These are phyloP conservation scores for Achlya hypogyna DNA, from an alignment of 352 stramenopile genomes.

Conservation along the genomic window DNA sequence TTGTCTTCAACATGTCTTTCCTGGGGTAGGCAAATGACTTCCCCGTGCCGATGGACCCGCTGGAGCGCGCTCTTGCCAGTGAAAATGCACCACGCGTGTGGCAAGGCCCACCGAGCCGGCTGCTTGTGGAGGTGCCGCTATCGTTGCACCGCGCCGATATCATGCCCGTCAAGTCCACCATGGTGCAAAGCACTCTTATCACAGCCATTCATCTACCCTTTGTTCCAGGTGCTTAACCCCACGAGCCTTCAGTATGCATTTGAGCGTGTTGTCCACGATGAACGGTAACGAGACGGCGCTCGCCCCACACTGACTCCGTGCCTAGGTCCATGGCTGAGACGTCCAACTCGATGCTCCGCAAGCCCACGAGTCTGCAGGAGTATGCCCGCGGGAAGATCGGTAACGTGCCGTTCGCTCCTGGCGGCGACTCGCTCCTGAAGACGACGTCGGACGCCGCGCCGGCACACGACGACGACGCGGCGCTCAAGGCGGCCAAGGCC, in stretches of 20 bases:
- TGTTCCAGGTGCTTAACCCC: conserved; percentile 31
- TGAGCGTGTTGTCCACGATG: conserved; percentile 11
- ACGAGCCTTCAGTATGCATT: conserved; percentile 56
- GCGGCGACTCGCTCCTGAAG: conserved; percentile 44
- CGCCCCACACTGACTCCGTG: background rate
- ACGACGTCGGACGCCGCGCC: background rate
- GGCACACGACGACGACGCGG: background rate
- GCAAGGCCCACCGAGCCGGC: conserved; percentile 30
- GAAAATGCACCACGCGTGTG: background rate
- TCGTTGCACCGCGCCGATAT: conserved; percentile 42
- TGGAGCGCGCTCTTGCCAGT: background rate
- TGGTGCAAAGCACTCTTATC: conserved; percentile 21
- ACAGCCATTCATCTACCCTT: background rate
- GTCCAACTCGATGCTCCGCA: conserved; percentile 28
- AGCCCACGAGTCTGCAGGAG: conserved; percentile 66
- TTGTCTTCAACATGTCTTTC: too few relatives aligned
- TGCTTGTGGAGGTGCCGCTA: conserved; percentile 68
- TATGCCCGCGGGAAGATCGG: conserved; percentile 72
- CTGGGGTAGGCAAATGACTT: background rate
- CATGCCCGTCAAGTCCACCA: conserved; percentile 31
- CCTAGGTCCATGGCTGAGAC: conserved; percentile 10
- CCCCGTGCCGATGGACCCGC: background rate
- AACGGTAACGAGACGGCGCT: background rate
- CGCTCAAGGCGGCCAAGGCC: background rate
- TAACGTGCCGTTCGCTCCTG: conserved; percentile 62